A percentile compares a stretch with the other conserved stretches of the same genome.
Conservation (phyloP, 495 filamentous ascomycete species). For the Daldinia concentrica region DNA sequence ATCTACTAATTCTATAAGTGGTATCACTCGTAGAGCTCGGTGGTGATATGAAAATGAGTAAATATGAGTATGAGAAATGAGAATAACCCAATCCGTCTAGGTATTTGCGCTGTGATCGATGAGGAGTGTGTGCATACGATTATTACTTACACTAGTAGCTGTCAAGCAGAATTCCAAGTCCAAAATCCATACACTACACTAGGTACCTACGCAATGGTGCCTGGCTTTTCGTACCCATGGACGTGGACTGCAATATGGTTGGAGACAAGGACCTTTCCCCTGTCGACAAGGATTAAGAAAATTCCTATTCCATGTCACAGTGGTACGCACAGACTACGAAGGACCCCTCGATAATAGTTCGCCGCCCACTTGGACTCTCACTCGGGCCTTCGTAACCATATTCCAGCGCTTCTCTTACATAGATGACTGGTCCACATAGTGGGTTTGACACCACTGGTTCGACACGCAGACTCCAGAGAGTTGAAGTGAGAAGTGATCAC, state of each 20-base stretch:
- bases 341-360: slow-evolving; percentile 31
- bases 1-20: neutral
- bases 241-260: slow-evolving; percentile 39
- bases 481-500: neutral
- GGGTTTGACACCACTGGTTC: slow-evolving; percentile 11
- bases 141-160: neutral
- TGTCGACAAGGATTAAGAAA: slow-evolving; percentile 33
- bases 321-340: slow-evolving; percentile 23
- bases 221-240: slow-evolving; percentile 26
- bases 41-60: neutral
- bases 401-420: slow-evolving; percentile 18
- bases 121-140: neutral
- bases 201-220: neutral
- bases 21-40: neutral
- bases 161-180: neutral
- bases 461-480: neutral
- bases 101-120: neutral
- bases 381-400: slow-evolving; percentile 35
- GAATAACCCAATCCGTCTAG: neutral
- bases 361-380: slow-evolving; percentile 24
- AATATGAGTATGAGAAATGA: neutral
- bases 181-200: neutral
- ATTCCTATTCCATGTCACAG: slow-evolving; percentile 33
- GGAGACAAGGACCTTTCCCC: slow-evolving; percentile 30
- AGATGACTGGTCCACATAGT: slow-evolving; percentile 16